Conservation (phyloP, 2,329 filamentous ascomycete species). For the Diaporthe sp. region DNA sequence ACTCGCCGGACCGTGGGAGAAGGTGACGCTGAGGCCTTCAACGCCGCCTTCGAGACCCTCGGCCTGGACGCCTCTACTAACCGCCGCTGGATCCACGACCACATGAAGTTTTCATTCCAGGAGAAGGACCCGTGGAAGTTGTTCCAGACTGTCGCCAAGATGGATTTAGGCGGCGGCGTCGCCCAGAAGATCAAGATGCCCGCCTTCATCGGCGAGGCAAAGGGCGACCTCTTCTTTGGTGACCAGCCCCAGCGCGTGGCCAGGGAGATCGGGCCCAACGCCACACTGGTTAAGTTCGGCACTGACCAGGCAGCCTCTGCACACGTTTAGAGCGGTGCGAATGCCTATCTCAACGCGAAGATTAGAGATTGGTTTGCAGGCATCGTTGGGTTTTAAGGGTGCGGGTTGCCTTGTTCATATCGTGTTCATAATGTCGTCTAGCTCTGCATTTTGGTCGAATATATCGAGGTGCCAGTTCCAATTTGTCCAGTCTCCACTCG, state of each 20-base stretch:
- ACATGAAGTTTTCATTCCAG: not conserved
- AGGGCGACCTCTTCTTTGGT: conserved; percentile 8
- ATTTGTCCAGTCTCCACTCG: not conserved
- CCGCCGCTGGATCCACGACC: not conserved
- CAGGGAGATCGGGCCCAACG: conserved; percentile 10
- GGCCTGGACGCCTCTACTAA: not conserved
- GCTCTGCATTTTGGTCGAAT: not conserved
- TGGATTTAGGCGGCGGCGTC: not conserved
- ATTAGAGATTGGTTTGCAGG: not conserved
- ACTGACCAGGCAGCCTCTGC: conserved; percentile 11
- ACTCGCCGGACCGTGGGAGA: not conserved
- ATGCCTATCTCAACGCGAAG: not conserved
- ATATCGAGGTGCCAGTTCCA: conserved; percentile 3
- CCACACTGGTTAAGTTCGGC: conserved; percentile 10
- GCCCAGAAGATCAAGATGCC: conserved; percentile 21
- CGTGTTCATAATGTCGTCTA: not conserved
- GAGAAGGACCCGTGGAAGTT: not conserved
- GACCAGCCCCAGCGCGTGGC: conserved; percentile 25
- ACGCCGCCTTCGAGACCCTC: not conserved
- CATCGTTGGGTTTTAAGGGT: not conserved
- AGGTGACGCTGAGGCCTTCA: not conserved
- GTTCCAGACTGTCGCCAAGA: not conserved
- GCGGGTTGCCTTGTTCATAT: not conserved
- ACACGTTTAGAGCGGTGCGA: not conserved
- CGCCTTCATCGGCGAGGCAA: conserved; percentile 17